These are phyloP conservation scores for Pyrus hybrid DNA, from an alignment of 331 rosid genomes.

Conservation along the genomic window DNA sequence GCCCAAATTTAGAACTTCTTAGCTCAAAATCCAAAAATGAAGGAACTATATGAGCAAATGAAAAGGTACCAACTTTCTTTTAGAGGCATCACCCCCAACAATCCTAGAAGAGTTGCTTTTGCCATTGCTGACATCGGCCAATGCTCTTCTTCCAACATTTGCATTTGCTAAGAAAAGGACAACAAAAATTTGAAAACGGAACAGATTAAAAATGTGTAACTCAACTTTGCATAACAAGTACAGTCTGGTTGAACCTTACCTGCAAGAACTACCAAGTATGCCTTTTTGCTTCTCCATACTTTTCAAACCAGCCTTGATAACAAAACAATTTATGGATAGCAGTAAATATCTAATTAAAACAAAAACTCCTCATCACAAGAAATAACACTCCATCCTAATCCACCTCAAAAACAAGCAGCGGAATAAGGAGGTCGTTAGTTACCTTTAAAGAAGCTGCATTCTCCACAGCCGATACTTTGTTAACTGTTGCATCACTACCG, in stretches of 20 bases:
- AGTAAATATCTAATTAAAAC: not conserved
- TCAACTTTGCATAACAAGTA: not conserved
- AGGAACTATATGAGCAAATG: not conserved
- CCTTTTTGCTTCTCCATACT: conserved; percentile 37
- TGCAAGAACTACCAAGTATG: conserved; percentile 27
- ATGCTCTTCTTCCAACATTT: conserved; percentile 44
- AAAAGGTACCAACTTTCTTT: conserved; percentile 42
- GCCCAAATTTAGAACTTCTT: not conserved
- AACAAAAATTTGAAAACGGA: not conserved
- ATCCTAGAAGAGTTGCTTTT: conserved; percentile 30
- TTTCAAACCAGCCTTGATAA: conserved; percentile 36
- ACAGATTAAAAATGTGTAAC: not conserved
- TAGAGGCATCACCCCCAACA: conserved; percentile 25
- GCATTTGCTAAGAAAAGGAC: conserved; percentile 26
- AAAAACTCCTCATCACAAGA: not conserved
- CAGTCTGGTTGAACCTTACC: conserved; percentile 33
- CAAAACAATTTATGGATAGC: not conserved
- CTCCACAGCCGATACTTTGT: conserved; percentile 26
- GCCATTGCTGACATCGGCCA: conserved; percentile 71
- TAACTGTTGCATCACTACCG: conserved; percentile 24
- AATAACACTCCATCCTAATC: not conserved
- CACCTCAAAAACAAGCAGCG: not conserved
- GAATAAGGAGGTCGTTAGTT: not conserved
- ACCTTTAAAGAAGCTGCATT: conserved; percentile 38
- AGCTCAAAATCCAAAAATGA: not conserved